Conservation (phyloP, 768 basidiomycete genomes). For the Hysterangium stoloniferum region DNA sequence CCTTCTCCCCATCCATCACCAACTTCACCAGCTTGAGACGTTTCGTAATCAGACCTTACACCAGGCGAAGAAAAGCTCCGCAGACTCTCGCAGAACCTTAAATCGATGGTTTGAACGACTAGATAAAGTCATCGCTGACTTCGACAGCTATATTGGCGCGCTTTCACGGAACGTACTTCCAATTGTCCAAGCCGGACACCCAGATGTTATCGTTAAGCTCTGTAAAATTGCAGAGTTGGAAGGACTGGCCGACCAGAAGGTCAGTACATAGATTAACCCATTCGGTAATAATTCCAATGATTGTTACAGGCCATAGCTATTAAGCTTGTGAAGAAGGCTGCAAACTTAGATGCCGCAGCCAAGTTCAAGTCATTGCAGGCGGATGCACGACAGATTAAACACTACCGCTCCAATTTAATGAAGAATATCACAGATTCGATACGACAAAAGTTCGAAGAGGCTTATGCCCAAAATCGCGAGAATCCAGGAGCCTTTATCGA, state of each 20-base stretch:
- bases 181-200: constrained; percentile 71
- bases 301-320: constrained; percentile 88
- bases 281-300: not conserved
- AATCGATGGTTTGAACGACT: constrained; percentile 80
- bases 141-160: constrained; percentile 77
- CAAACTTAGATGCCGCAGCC: constrained; percentile 85
- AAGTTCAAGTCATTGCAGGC: constrained; percentile 93
- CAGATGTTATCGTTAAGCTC: constrained; percentile 84
- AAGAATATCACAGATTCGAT: constrained; percentile 77
- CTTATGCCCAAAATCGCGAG: constrained; percentile 52
- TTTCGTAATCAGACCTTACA: constrained; percentile 96
- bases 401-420: constrained; percentile 85
- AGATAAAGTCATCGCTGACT: constrained; percentile 68
- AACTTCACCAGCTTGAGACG: constrained; percentile 83
- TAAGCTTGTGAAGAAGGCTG: constrained; percentile 88
- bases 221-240: constrained; percentile 93
- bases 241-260: constrained; percentile 92
- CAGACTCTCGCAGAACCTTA: constrained; percentile 58
- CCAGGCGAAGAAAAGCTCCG: constrained; percentile 78
- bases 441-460: constrained; percentile 57
- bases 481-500: constrained; percentile 71
- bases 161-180: constrained; percentile 70
- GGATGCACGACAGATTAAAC: constrained; percentile 87
- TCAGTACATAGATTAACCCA: constrained; percentile 21
- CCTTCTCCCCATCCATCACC: constrained; percentile 83